Base-by-base conservation (phyloP, 495 filamentous ascomycete genomes). In the Daldinia loculata region DNA sequence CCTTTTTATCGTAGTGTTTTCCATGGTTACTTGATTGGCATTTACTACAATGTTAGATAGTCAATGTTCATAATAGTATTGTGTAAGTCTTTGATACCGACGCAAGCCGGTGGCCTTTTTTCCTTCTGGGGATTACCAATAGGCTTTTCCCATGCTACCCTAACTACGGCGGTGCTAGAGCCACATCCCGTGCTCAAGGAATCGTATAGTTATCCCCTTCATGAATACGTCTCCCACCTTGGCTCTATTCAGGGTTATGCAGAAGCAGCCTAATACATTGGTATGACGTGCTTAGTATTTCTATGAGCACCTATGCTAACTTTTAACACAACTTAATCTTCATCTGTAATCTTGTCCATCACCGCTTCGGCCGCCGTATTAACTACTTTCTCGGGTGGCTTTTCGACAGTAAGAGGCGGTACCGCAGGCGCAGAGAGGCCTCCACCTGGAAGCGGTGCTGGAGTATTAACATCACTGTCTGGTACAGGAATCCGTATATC, bases 401-500 rank as follows among this genome's bases (percentile, higher is more conserved):
- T 77, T 29, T 78, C 61, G 27, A 70, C 17, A 9, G 67, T 41
- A 41, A 70, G 50, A 17, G 77, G 78, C 5, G 79, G 75, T 38
- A 80, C 76, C 2, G 77, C 73, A 15, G 77, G 79, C 36, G 74
- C 74, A 22, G 77, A 76, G 50, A 82, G 68, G 4, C 78, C 79
- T 24, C 77, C 59, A 72, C 67, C 55, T 64, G 64, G 27, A 52
- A 78, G 39, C 22, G 73, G 48, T 62, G 52, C 30, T 56, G 72
- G 69, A 26, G 69, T 72, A 5, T 74, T 65, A 9, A 56, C 3
- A 12, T 43, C 66, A 43, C 70, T 75, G 6, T 77, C 84, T 27
- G 91, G 88, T 2, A 95, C 92, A 0, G 92, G 93, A 45, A 96
- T 94, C 55, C 90, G 85, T 71, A 97, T 89, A 66, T 94, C 93